Evolutionary conservation across 768 basidiomycete species (phyloP).

Genomic region (Termitomyces sp.): DNA sequence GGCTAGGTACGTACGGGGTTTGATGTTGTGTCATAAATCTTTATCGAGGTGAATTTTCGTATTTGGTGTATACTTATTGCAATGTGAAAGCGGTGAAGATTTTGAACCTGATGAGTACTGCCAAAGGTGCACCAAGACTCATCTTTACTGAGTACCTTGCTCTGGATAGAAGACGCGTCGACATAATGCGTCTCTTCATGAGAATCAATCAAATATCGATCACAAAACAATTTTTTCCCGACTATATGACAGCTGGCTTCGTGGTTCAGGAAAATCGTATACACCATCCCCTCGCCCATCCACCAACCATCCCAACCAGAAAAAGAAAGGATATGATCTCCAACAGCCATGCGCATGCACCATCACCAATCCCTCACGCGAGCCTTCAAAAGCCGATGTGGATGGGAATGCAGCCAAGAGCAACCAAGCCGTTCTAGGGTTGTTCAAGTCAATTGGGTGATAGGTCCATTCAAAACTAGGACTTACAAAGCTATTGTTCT

Average conservation of each 20-base stretch:
- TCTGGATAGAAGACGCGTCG: neutral
- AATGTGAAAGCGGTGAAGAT: no score
- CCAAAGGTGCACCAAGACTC: neutral
- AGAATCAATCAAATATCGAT: neutral
- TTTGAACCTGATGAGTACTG: no score
- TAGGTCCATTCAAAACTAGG: no score
- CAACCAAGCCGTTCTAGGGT: slow-evolving; percentile 3
- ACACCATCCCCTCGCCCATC: neutral
- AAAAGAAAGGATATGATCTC: neutral
- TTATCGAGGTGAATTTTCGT: no score
- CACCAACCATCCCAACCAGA: neutral
- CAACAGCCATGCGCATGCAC: neutral
- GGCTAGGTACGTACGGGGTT: no score
- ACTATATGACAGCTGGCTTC: neutral
- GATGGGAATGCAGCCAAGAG: slow-evolving; percentile 7
- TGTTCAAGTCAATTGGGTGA: neutral
- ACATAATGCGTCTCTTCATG: neutral
- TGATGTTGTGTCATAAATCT: no score
- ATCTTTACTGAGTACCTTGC: no score
- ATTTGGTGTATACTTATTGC: no score
- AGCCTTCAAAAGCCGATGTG: neutral
- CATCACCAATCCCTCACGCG: neutral
- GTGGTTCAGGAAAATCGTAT: neutral
- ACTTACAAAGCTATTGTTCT: slow-evolving; percentile 15
- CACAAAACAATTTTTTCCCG: neutral